Percentiles rank a stretch among this genome's conserved stretches.
phyloP scores from a whole-genome alignment of 768 basidiomycete genomes.

The Lepiota brunneoincarnata region DNA sequence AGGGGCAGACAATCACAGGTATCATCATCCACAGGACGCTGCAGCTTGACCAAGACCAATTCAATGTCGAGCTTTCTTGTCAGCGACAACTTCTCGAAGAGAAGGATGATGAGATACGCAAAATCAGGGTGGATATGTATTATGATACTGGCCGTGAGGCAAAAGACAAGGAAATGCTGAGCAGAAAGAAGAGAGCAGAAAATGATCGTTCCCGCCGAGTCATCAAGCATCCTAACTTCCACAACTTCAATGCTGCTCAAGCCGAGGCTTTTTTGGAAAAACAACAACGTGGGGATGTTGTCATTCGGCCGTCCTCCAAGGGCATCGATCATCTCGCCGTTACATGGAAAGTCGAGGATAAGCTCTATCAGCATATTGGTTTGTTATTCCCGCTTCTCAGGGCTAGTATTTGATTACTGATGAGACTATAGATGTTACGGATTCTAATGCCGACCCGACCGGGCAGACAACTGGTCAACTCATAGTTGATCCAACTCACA shows the following conservation, averaged over 20 bases:
- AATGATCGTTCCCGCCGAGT: slow-evolving; percentile 77
- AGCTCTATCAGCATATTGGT: slow-evolving; percentile 96
- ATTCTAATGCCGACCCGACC: slow-evolving; percentile 72
- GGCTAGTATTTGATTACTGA: slow-evolving; percentile 6
- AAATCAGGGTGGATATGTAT: slow-evolving; percentile 52
- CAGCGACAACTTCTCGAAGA: slow-evolving; percentile 56
- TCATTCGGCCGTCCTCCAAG: slow-evolving; percentile 94
- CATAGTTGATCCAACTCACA: slow-evolving; percentile 73
- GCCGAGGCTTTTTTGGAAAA: slow-evolving; percentile 88
- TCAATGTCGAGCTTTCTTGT: slow-evolving; percentile 74
- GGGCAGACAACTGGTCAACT: slow-evolving; percentile 64
- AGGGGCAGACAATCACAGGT: slow-evolving; percentile 77
- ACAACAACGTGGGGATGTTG: slow-evolving; percentile 93
- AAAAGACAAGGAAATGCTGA: slow-evolving; percentile 68
- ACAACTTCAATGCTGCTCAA: slow-evolving; percentile 86
- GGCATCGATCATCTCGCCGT: slow-evolving; percentile 92
- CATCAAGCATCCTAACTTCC: slow-evolving; percentile 98
- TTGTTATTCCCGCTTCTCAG: slow-evolving; percentile 23
- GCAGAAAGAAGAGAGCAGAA: slow-evolving; percentile 83
- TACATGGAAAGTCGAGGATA: slow-evolving; percentile 98
- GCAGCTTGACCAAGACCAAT: slow-evolving; percentile 54
- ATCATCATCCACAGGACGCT: slow-evolving; percentile 75
- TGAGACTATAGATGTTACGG: slow-evolving; percentile 65
- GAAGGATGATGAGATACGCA: slow-evolving; percentile 63
- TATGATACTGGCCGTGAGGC: slow-evolving; percentile 69